Percentiles rank a stretch among this genome's conserved stretches.
Evolutionary conservation across 495 filamentous ascomycete species (phyloP).

Genomic region (Penicillium atrosanguineum): DNA sequence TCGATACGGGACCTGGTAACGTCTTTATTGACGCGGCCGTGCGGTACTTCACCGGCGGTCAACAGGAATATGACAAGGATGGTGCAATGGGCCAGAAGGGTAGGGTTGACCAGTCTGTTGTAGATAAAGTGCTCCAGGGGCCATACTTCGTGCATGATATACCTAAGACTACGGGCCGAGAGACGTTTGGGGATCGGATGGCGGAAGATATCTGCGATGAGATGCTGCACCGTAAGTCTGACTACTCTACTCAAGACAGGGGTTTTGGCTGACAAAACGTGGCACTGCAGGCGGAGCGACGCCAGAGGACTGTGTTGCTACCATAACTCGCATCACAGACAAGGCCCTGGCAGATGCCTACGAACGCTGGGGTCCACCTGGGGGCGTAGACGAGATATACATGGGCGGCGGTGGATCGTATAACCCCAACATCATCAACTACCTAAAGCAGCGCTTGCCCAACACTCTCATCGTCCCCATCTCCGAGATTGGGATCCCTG

Average conservation of each 20-base stretch:
- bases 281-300: conserved; percentile 25
- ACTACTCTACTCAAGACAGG: not conserved
- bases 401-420: conserved; percentile 28
- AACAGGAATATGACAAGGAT: conserved; percentile 28
- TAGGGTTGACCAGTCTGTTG: conserved; percentile 41
- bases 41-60: conserved; percentile 10
- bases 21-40: conserved; percentile 21
- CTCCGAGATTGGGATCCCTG: conserved; percentile 22
- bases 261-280: not conserved
- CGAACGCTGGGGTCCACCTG: conserved; percentile 14
- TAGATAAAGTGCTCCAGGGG: conserved; percentile 39
- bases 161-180: conserved; percentile 52
- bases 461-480: conserved; percentile 21
- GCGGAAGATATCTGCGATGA: conserved; percentile 40
- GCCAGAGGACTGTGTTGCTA: conserved; percentile 46
- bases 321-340: conserved; percentile 50
- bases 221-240: conserved; percentile 18
- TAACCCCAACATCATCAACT: conserved; percentile 30
- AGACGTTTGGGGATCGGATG: conserved; percentile 50
- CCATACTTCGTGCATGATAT: conserved; percentile 41
- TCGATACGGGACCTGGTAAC: conserved; percentile 34
- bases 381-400: conserved; percentile 20
- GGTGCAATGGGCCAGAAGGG: conserved; percentile 38
- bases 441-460: conserved; percentile 12
- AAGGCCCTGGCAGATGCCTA: conserved; percentile 41